Percentiles rank a stretch among this genome's conserved stretches.
Evolutionary conservation across 352 stramenopile species (phyloP).

Genomic region (Pythium aquatile): DNA sequence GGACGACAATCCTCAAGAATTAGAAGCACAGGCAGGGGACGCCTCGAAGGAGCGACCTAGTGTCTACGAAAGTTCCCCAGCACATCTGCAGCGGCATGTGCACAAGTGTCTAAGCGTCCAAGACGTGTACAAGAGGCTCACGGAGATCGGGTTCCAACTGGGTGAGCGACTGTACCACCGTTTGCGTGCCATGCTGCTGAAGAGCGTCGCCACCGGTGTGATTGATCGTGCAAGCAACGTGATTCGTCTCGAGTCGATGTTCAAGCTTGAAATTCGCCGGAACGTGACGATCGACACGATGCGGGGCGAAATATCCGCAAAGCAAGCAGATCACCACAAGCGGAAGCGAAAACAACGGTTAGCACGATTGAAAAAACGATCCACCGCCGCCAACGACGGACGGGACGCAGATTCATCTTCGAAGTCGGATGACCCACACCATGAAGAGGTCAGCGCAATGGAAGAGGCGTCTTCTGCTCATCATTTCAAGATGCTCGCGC

Average conservation of each 20-base stretch:
- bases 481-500: slow-evolving; percentile 56
- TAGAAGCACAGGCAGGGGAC: neutral
- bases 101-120: slow-evolving; percentile 8
- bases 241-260: slow-evolving; percentile 54
- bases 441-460: slow-evolving; percentile 10
- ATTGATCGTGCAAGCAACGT: slow-evolving; percentile 43
- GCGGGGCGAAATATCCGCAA: slow-evolving; percentile 33
- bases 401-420: neutral
- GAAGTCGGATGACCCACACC: slow-evolving; percentile 5
- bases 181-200: slow-evolving; percentile 38
- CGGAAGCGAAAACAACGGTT: slow-evolving; percentile 12
- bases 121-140: slow-evolving; percentile 39
- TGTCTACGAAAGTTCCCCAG: neutral
- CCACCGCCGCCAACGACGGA: neutral
- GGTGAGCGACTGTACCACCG: slow-evolving; percentile 49
- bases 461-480: slow-evolving; percentile 31
- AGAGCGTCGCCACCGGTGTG: slow-evolving; percentile 42
- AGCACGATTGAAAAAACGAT: neutral
- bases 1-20: neutral
- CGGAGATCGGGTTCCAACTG: slow-evolving; percentile 32
- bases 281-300: slow-evolving; percentile 56
- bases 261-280: slow-evolving; percentile 54
- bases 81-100: neutral
- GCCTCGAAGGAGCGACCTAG: neutral
- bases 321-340: slow-evolving; percentile 19